Base-by-base conservation (phyloP, 2,329 filamentous ascomycete species). In the Penicillium sp. region DNA sequence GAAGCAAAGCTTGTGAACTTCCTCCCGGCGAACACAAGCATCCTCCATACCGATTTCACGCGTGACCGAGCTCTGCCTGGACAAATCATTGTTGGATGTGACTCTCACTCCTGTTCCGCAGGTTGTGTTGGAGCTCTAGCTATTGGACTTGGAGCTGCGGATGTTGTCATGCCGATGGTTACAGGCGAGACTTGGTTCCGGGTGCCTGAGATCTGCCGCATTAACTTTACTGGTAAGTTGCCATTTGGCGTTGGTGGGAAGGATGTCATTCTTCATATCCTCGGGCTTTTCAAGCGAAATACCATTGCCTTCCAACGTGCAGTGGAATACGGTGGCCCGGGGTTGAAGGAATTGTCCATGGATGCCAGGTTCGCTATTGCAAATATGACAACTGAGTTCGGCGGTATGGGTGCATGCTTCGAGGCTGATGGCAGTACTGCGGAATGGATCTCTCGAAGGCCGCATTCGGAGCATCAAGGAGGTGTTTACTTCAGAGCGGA, bases 171-270 rank as follows among this genome's bases (percentile, higher is more conserved):
- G 68, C 70, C 75, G 2, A 66, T 81, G 47, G 74, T 79, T 0
- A 79, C 78, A 2, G 78, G 79, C 2, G 74, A 80, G 58, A 81
- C 74, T 0, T 81, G 77, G 78, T 78, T 81, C 65, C 71, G 72
- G 21, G 71, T 81, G 0, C 79, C 79, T 0, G 77, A 80, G 44
- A 58, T 69, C 69, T 4, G 68, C 76, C 39, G 67, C 71, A 54
- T 54, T 33, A 39, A 39, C 22, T 39, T 54, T 11, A 9, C 43
- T 19, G 43, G 43, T 10, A 39, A 24, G 13, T 22, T 39, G 7
- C 29, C 27, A 0, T 63, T 63, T 16, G 77, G 77, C 0, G 70
- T 80, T 11, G 73, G 76, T 0, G 78, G 78, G 1, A 81, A 81
- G 58, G 79, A 81, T 54, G 69, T 78, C 19, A 81, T 81, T 37